Base-by-base conservation (phyloP, 106 monocot genomes). In the Dendrobium chrysotoxum region DNA sequence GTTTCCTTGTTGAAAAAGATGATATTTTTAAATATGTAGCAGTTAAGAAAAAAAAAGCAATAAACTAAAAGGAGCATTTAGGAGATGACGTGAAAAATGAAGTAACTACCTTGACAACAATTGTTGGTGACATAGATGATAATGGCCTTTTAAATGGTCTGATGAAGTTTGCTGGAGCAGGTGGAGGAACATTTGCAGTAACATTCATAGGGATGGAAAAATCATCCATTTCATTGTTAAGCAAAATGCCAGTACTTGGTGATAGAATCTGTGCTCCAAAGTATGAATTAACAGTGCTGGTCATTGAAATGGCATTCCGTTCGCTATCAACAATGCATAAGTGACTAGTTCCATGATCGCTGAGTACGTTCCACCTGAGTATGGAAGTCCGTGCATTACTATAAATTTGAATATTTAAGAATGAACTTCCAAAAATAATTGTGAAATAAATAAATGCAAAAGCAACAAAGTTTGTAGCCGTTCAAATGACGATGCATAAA, bases 221-320 rank as follows among this genome's bases (percentile, higher is more conserved):
- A 70, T 98, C 97, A 86, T 98, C 97, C 97, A 98, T 98, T 82
- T 98, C 94, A 88, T 98, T 98, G 67, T 98, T 98, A 47, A 98
- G 91, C 28, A 95, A 25, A 53, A 98, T 98, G 40, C 97, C 97
- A 0, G 97, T 98, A 68, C 85, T 91, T 77, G 76, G 85, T 67
- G 97, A 98, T 13, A 83, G 80, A 79, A 89, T 72, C 13, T 74
- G 75, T 21, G 97, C 79, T 53, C 97, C 97, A 80, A 98, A 98
- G 77, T 98, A 98, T 21, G 80, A 76, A 53, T 98, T 98, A 21
- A 98, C 81, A 0, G 92, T 98, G 40, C 79, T 88, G 0, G 97
- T 98, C 94, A 98, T 89, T 3, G 97, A 98, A 17, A 98, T 88
- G 5, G 94, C 90, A 87, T 94, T 98, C 72, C 97, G 55, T 21